Base-by-base conservation (phyloP, 768 basidiomycete species). In the Paxillus ammoniavirescens region DNA sequence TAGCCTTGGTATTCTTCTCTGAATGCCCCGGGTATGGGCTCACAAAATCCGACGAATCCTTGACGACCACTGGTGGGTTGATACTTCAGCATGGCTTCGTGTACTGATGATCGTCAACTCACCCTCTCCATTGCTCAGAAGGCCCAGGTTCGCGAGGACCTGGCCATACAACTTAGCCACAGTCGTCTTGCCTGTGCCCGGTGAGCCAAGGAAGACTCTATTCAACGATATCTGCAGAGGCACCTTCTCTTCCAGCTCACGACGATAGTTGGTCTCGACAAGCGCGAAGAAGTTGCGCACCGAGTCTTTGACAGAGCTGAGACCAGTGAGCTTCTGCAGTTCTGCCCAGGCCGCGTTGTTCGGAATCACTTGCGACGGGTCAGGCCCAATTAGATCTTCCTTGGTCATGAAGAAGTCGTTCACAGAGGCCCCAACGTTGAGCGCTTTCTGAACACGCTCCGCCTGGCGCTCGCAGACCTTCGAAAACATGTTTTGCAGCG, bases 71-170 rank as follows among this genome's bases (percentile, higher is more conserved):
- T 88, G 47, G 2, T 30, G 41, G 38, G 15, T 21, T 2, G 10
- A 17, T 26, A 18, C 15, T 45, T 23, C 21, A 35, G 37, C 35
- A 18, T 8, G 40, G 5, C 8, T 26, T 17, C 17, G 35, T 35
- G 15, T 48, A 23, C 15, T 13, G 40, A 9, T 3, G 26, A 28
- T 26, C 15, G 26, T 13, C 26, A 28, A 31, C 65, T 58, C 52
- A 83, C 86, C 85, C 80, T 89, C 87, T 9, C 83, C 84, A 40
- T 84, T 86, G 63, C 82, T 86, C 17, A 89, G 62, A n/a, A 89
- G 62, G 4, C 79, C 77, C 1, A 89, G 63, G 44, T 86, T 83
- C 0, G 73, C 78, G 14, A 89, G 65, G 43, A 87, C 81, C 51
- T 78, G 76, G 0, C 87, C 87, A 57, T 88, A 89, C 4, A 86